A percentile compares a stretch with the other conserved stretches of the same genome.
Conservation (phyloP, 768 basidiomycete species). For the Panaeolus cyanescens region DNA sequence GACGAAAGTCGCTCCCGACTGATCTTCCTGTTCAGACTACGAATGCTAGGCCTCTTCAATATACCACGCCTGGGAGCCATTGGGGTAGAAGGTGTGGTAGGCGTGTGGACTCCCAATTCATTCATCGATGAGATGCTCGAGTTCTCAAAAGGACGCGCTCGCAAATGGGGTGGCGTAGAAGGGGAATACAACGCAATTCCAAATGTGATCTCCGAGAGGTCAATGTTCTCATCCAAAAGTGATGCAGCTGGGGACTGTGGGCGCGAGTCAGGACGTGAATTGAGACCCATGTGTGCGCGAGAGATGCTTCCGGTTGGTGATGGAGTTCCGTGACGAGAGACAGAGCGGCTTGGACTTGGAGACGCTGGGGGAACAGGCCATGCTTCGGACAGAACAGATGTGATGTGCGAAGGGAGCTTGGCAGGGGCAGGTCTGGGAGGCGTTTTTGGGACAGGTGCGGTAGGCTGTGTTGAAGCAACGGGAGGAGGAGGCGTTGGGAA, state of each 20-base stretch:
- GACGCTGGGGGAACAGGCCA: conserved; percentile 41
- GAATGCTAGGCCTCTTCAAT: conserved; percentile 24
- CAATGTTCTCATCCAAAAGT: conserved; percentile 12
- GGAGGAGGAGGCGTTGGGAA: conserved; percentile 13
- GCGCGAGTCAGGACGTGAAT: conserved; percentile 6
- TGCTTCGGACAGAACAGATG: conserved; percentile 36
- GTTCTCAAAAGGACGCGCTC: conserved; percentile 31
- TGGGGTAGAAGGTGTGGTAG: conserved; percentile 8
- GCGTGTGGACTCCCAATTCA: conserved; percentile 7
- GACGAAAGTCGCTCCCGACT: conserved; percentile 24
- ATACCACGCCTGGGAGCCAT: conserved; percentile 15
- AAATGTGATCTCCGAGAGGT: conserved; percentile 10
- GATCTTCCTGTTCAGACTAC: conserved; percentile 25
- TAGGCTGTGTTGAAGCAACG: not conserved
- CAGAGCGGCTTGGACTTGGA: conserved; percentile 20
- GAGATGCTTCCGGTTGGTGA: not conserved
- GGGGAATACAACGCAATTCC: conserved; percentile 20
- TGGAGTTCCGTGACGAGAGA: conserved; percentile 7
- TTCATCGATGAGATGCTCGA: conserved; percentile 27
- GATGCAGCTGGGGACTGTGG: conserved; percentile 24
- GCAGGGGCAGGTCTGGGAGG: conserved; percentile 7
- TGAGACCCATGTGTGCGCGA: not conserved
- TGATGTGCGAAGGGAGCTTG: conserved; percentile 35
- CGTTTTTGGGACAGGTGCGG: not conserved
- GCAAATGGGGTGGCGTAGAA: conserved; percentile 18